Evolutionary conservation across 176 grass and related monocot genomes (phyloP).

Genomic region (Typha latifolia): DNA sequence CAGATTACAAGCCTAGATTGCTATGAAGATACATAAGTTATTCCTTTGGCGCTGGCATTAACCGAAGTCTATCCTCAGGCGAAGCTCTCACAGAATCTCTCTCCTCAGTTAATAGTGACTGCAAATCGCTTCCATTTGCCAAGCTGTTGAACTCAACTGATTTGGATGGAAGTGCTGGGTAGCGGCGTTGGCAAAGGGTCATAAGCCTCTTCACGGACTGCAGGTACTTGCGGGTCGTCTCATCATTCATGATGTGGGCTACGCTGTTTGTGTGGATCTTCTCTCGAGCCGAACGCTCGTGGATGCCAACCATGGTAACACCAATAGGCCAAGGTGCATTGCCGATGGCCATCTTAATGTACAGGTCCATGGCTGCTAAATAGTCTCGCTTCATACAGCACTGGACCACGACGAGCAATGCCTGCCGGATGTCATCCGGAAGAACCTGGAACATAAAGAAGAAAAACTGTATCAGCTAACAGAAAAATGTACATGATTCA

Average conservation of each 20-base stretch:
- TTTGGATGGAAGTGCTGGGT: conserved; percentile 67
- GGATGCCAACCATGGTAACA: conserved; percentile 95
- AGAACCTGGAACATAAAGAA: conserved; percentile 42
- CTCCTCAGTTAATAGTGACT: conserved; percentile 55
- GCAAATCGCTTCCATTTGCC: conserved; percentile 85
- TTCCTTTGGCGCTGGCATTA: conserved; percentile 58
- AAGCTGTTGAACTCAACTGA: conserved; percentile 93
- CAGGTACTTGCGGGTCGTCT: conserved; percentile 87
- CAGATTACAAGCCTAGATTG: conserved; percentile 7
- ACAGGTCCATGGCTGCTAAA: conserved; percentile 82
- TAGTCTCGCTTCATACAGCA: conserved; percentile 87
- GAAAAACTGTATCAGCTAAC: neutral
- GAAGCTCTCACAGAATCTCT: conserved; percentile 12
- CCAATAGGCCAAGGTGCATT: conserved; percentile 94
- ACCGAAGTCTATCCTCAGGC: conserved; percentile 31
- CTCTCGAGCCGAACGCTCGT: conserved; percentile 77
- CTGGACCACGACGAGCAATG: conserved; percentile 60
- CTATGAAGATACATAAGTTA: conserved; percentile 7
- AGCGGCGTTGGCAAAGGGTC: conserved; percentile 70
- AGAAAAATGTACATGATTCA: neutral
- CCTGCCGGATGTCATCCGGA: conserved; percentile 56
- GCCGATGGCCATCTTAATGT: conserved; percentile 83
- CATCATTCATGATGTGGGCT: conserved; percentile 92
- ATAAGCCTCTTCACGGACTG: conserved; percentile 86
- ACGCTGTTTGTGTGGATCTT: conserved; percentile 85